Evolutionary conservation across 305 asterid genomes (phyloP).

Genomic region (Solanum hybrid): DNA sequence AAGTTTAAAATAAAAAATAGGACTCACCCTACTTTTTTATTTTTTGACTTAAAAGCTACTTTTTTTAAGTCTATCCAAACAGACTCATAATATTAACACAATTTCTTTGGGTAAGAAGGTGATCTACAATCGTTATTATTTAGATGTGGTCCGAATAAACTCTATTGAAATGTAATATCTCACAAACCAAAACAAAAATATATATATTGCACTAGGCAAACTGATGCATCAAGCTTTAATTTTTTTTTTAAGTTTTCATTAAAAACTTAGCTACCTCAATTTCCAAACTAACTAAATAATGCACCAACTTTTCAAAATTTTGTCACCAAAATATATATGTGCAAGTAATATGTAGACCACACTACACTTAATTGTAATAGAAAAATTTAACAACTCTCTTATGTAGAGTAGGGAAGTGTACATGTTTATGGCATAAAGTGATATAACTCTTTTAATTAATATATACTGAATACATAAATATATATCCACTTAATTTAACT

Average conservation of each 20-base stretch:
- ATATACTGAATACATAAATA: not conserved
- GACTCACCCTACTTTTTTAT: not conserved
- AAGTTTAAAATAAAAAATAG: too few relatives aligned
- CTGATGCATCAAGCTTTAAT: not conserved
- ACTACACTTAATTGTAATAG: not conserved
- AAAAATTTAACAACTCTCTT: not conserved
- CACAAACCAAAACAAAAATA: not conserved
- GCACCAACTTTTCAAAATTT: not conserved
- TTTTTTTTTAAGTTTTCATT: not conserved
- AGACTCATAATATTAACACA: not conserved
- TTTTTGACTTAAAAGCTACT: not conserved
- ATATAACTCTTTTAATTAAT: not conserved
- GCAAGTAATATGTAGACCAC: not conserved
- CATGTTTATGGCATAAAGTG: not conserved
- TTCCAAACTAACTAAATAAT: not conserved
- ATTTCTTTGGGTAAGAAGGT: not conserved
- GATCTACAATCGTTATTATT: not conserved
- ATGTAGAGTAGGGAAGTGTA: not conserved
- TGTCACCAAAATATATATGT: not conserved
- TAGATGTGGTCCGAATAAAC: not conserved
- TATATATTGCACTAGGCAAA: not conserved
- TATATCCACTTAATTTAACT: not conserved
- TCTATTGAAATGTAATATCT: not conserved
- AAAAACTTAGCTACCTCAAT: not conserved
- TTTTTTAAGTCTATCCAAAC: not conserved